Evolutionary conservation across 2,329 filamentous ascomycete genomes (phyloP).

Genomic region (Colletotrichum orbiculare): DNA sequence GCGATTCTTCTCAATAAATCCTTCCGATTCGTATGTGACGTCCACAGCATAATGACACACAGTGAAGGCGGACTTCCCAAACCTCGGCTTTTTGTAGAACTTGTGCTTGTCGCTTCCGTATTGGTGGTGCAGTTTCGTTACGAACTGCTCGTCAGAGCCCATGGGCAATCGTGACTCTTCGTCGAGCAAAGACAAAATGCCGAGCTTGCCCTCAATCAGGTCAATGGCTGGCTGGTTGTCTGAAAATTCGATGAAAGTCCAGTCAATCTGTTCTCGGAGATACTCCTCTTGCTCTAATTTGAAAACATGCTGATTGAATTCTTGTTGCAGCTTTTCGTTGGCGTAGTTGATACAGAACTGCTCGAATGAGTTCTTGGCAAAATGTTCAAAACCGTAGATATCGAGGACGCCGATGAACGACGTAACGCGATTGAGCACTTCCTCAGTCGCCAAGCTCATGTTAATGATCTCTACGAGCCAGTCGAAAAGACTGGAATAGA

Average conservation of each 20-base stretch:
- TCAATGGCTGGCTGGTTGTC: constrained; percentile 99
- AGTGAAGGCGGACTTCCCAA: constrained; percentile 96
- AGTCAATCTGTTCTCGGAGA: constrained; percentile 94
- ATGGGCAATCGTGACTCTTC: constrained; percentile 97
- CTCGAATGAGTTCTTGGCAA: constrained; percentile 99
- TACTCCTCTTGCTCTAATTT: constrained; percentile 99
- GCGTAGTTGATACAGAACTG: constrained; percentile 99
- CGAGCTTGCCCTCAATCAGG: constrained; percentile 95
- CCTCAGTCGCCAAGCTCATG: constrained; percentile 85
- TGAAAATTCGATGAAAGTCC: constrained; percentile 99
- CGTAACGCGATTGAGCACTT: constrained; percentile 82
- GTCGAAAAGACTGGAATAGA: constrained; percentile 98
- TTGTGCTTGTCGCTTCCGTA: constrained; percentile 90
- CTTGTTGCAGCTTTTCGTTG: constrained; percentile 98
- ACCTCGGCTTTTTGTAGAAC: constrained; percentile 98
- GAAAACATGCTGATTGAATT: constrained; percentile 99
- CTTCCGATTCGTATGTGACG: constrained; percentile 98
- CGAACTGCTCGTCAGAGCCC: constrained; percentile 97
- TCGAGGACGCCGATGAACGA: constrained; percentile 98
- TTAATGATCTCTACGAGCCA: constrained; percentile 99
- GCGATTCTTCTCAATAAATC: constrained; percentile 99
- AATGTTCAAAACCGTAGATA: constrained; percentile 99
- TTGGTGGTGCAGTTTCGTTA: constrained; percentile 95
- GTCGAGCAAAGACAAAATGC: constrained; percentile 90
- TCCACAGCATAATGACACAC: constrained; percentile 98